A percentile compares a stretch with the other conserved stretches of the same genome.
Evolutionary conservation across 2,329 filamentous ascomycete genomes (phyloP).

Genomic region (Colletotrichum somersetense): DNA sequence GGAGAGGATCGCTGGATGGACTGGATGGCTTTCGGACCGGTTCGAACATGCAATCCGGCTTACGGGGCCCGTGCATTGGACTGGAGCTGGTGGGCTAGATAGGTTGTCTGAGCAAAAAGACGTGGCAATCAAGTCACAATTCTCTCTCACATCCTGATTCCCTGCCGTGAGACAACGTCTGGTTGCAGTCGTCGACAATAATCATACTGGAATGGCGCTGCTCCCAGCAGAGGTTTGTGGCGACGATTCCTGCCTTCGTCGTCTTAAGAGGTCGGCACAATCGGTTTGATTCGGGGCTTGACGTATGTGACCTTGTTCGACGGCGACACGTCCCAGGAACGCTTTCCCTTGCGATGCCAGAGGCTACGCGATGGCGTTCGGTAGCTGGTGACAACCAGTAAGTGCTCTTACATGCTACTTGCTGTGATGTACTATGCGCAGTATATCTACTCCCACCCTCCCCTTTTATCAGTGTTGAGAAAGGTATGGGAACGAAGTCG

Average conservation of each 20-base stretch:
- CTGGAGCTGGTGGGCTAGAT: constrained; percentile 35
- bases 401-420: too few species aligned
- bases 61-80: neutral
- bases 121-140: constrained; percentile 34
- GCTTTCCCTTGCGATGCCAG: too few species aligned
- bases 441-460: too few species aligned
- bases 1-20: constrained; percentile 39
- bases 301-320: too few species aligned
- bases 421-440: too few species aligned
- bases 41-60: neutral
- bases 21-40: constrained; percentile 34
- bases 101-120: constrained; percentile 37
- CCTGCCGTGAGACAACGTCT: neutral
- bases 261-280: too few species aligned
- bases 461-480: too few species aligned
- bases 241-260: neutral
- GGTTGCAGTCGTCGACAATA: neutral
- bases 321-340: too few species aligned
- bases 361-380: too few species aligned
- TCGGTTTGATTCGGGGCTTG: too few species aligned
- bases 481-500: too few species aligned
- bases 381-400: too few species aligned
- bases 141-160: constrained; percentile 22
- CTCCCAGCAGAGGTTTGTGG: neutral
- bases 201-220: neutral